Evolutionary conservation across 2,329 filamentous ascomycete genomes (phyloP), one percentile per base, ranked within the genome.

Genomic region (Phialemonium atrogriseum): DNA sequence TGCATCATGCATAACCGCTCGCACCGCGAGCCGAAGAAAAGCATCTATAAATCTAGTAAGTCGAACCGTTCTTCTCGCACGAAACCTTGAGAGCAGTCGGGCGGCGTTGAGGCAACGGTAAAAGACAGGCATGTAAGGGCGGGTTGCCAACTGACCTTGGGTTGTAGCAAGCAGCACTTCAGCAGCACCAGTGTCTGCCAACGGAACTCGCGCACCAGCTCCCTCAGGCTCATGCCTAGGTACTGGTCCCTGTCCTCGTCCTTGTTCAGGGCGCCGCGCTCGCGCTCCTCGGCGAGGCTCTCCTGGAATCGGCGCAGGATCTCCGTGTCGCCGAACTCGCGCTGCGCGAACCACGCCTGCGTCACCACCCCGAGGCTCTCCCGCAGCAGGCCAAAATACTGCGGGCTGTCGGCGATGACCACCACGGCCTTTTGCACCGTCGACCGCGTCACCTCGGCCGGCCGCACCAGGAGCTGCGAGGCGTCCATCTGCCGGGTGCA

Each of bases 361-460:
- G 89, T 95, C 11, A 98, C 88, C 19, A 94, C 79, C 29, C 84
- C 83, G 41, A 98, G 64, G 44, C 91, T 81, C 59, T 96, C 85
- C 48, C 89, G 79, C 53, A 98, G 64, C 62, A 91, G 84, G 34
- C 87, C 88, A 56, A 98, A 94, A 49, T 78, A 78, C 51, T 91
- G 84, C 7, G 91, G 91, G 41, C 77, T 86, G 57, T 95, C 85
- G 33, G 85, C 87, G 45, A 98, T 86, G 34, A 94, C 87, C 27
- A 98, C 89, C 4, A 98, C 87, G 10, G 89, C 91, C 64, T 98
- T 98, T 56, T 98, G 91, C 24, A 98, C 91, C 2, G 91, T 95
- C 38, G 86, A 94, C 39, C 91, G 74, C n/a, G 91, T 98, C 31
- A 98, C 91, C 36, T 96, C 89, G 30, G 82, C 67, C 1, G 87